These are phyloP conservation scores for Juncus inflexus DNA, from an alignment of 176 grass and related monocot genomes.

Conservation along the genomic window DNA sequence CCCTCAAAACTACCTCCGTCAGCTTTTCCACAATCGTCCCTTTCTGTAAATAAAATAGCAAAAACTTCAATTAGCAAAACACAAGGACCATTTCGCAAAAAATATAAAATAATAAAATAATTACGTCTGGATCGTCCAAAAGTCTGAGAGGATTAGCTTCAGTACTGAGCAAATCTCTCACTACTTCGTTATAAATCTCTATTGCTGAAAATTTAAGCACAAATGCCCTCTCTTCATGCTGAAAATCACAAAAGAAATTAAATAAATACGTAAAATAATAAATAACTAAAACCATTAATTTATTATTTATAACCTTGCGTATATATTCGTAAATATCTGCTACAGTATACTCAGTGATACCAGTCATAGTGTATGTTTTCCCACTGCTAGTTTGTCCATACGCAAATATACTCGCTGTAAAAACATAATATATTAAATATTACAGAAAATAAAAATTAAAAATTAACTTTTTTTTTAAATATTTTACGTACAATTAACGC, in stretches of 20 bases:
- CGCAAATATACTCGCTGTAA: conserved; percentile 83
- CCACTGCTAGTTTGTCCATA: conserved; percentile 99
- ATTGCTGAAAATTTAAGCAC: conserved; percentile 91
- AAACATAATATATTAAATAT: conserved; percentile 1
- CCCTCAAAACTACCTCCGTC: conserved; percentile 63
- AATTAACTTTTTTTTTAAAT: conserved; percentile 2
- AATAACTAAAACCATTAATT: background rate
- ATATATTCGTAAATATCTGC: conserved; percentile 96
- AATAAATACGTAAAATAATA: background rate
- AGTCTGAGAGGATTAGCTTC: conserved; percentile 62
- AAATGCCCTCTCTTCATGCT: conserved; percentile 97
- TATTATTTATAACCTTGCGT: conserved; percentile 47
- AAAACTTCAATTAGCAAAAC: conserved; percentile 28
- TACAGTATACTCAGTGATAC: conserved; percentile 82
- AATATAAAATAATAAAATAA: conserved; percentile 2
- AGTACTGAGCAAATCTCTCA: conserved; percentile 74
- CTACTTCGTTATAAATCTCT: conserved; percentile 93
- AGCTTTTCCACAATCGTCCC: conserved; percentile 76
- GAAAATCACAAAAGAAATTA: conserved; percentile 17
- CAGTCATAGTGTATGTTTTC: conserved; percentile 97
- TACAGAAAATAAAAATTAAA: background rate
- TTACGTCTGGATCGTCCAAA: conserved; percentile 73
- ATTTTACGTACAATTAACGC: conserved; percentile 79
- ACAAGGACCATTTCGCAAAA: background rate
- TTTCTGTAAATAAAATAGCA: conserved; percentile 54